These are phyloP conservation scores for Dioszegia crocea DNA, from an alignment of 768 basidiomycete genomes.

Conservation along the genomic window DNA sequence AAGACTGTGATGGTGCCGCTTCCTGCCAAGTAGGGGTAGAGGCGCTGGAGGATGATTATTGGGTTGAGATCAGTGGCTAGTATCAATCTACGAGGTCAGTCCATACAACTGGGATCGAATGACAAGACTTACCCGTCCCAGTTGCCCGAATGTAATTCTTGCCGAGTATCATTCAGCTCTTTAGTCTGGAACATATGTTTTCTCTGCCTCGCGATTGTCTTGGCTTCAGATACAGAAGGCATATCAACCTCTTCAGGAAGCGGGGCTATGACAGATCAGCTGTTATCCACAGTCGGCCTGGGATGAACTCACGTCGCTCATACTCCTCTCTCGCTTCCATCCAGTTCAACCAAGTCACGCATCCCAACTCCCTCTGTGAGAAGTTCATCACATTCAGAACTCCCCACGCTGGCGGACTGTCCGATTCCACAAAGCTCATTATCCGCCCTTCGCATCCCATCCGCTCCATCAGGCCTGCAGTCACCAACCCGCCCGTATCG, in stretches of 20 bases:
- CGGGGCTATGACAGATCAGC: conserved; percentile 19
- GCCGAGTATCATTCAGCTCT: conserved; percentile 60
- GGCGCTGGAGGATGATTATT: conserved; percentile 67
- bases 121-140: conserved; percentile 70
- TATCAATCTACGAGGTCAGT: conserved; percentile 53
- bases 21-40: conserved; percentile 74
- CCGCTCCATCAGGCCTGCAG: conserved; percentile 76
- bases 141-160: conserved; percentile 77
- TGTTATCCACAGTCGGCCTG: background rate
- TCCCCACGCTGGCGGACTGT: conserved; percentile 88
- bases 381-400: conserved; percentile 84
- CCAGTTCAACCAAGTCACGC: conserved; percentile 67
- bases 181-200: conserved; percentile 73
- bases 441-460: conserved; percentile 81
- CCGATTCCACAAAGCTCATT: conserved; percentile 78
- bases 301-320: conserved; percentile 41
- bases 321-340: conserved; percentile 77
- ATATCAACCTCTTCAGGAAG: conserved; percentile 34
- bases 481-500: conserved; percentile 82
- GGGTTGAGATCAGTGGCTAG: conserved; percentile 82
- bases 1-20: conserved; percentile 83
- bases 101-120: background rate
- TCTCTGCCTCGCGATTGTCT: conserved; percentile 39
- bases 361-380: conserved; percentile 56
- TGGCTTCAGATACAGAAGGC: conserved; percentile 19